phyloP scores from a whole-genome alignment of 768 basidiomycete genomes.

The Boletus rubroflammeus region DNA sequence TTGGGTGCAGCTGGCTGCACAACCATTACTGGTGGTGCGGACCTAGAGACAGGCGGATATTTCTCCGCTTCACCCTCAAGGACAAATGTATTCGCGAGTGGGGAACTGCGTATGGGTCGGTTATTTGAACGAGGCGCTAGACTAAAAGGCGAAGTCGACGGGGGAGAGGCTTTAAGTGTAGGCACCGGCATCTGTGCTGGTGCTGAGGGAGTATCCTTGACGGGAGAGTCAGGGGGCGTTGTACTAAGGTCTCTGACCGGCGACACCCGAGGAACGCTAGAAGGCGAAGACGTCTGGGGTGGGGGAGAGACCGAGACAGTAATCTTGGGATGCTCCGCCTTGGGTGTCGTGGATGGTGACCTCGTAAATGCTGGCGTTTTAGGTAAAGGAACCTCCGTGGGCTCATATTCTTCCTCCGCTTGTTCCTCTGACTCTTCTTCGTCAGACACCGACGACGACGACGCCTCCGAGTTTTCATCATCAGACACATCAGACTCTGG shows the following conservation, averaged over 20 bases:
- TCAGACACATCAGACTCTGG: slow-evolving; percentile 24
- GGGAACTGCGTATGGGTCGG: slow-evolving; percentile 72
- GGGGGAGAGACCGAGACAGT: slow-evolving; percentile 33
- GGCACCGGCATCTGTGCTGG: slow-evolving; percentile 15
- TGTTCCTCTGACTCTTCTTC: slow-evolving; percentile 21
- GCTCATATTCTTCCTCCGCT: slow-evolving; percentile 23
- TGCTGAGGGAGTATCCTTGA: slow-evolving; percentile 35
- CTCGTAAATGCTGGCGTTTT: slow-evolving; percentile 39
- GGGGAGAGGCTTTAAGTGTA: slow-evolving; percentile 15
- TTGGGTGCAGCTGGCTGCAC: slow-evolving; percentile 42
- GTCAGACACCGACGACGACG: not conserved
- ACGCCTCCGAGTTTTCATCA: slow-evolving; percentile 23
- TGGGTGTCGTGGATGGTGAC: slow-evolving; percentile 59
- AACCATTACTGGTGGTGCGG: slow-evolving; percentile 16
- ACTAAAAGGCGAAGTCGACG: slow-evolving; percentile 38
- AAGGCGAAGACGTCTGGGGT: slow-evolving; percentile 24
- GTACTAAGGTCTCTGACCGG: slow-evolving; percentile 44
- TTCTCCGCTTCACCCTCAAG: slow-evolving; percentile 37
- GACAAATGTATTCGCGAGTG: slow-evolving; percentile 55
- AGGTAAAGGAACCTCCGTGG: slow-evolving; percentile 16
- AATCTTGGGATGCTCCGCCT: slow-evolving; percentile 46
- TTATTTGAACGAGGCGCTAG: slow-evolving; percentile 45
- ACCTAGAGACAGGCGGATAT: slow-evolving; percentile 12
- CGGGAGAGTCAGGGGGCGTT: slow-evolving; percentile 65
- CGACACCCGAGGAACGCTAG: slow-evolving; percentile 24